Conservation (phyloP, 495 filamentous ascomycete genomes). For the Opeltia flavorubescens region DNA sequence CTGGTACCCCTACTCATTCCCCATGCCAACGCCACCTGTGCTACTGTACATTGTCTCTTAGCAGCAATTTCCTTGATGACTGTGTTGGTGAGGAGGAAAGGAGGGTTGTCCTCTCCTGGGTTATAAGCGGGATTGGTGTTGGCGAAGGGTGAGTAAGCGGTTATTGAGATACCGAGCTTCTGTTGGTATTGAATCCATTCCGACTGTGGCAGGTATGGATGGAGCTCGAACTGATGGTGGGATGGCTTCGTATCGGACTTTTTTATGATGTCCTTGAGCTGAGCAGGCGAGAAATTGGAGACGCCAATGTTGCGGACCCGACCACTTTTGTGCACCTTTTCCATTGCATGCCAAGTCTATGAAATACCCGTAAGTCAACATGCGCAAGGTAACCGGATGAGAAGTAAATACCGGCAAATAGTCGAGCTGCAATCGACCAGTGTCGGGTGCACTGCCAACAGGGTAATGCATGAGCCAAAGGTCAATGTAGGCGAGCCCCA, state of each 20-base stretch:
- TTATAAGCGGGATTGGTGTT: slow-evolving; percentile 33
- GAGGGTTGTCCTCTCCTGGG: slow-evolving; percentile 21
- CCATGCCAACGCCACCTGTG: slow-evolving; percentile 39
- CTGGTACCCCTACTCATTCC: slow-evolving; percentile 34
- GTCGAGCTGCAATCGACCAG: slow-evolving; percentile 5
- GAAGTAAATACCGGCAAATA: no score
- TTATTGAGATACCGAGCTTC: slow-evolving; percentile 37
- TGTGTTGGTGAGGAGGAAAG: slow-evolving; percentile 11
- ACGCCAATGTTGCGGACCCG: slow-evolving; percentile 45
- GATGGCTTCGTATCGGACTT: slow-evolving; percentile 30
- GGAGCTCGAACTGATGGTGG: slow-evolving; percentile 49
- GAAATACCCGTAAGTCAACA: no score
- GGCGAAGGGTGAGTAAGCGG: slow-evolving; percentile 46
- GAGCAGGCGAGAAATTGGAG: slow-evolving; percentile 37
- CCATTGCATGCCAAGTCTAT: slow-evolving; percentile 35
- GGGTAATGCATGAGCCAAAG: slow-evolving; percentile 62
- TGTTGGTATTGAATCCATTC: slow-evolving; percentile 33
- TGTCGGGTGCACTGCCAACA: slow-evolving; percentile 14
- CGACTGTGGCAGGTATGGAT: slow-evolving; percentile 46
- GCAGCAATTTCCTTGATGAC: slow-evolving; percentile 28
- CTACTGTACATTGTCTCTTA: slow-evolving; percentile 28
- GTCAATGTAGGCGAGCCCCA: slow-evolving; percentile 55
- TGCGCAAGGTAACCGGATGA: background rate
- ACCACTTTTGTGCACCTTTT: slow-evolving; percentile 40
- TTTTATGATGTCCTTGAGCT: slow-evolving; percentile 27